Evolutionary conservation across 2,329 filamentous ascomycete genomes (phyloP), one percentile per base, ranked within the genome.

Genomic region (Diaporthe capsici): DNA sequence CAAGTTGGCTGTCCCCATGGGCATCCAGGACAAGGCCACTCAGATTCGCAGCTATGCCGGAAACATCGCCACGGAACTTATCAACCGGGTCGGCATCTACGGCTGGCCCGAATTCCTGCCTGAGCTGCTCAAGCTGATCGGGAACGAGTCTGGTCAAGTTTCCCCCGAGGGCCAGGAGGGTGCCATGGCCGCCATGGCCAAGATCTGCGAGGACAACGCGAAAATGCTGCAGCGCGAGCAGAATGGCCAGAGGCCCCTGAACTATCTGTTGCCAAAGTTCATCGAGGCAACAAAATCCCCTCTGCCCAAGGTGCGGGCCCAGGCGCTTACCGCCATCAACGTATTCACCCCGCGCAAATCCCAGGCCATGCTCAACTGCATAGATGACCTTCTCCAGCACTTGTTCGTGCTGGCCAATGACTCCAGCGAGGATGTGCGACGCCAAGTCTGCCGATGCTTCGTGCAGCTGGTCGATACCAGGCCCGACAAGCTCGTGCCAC

Each of bases 171-270:
- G 93, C 17, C 95, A 98, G 82, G 96, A 99, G 83, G 96, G 96
- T 77, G 96, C 95, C 79, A 98, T 98, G 94, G 92, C 94, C 67
- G 96, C 97, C 65, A 88, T 99, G 84, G 88, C 94, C 83, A 98
- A 98, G 88, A 96, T 99, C 77, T 99, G 97, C 85, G 97, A 99
- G 85, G 97, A 99, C 85, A 98, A 98, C 86, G 93, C 92, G 81
- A 95, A 94, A 82, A 89, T 95, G 76, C 88, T 99, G 72, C 95
- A 98, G 84, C 92, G 93, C 80, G 95, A 98, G 78, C 95, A 98
- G 83, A 92, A 95, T 81, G 95, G 95, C 76, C 93, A 98, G 84
- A 91, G 95, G 74, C 97, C 97, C 2, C 90, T 98, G 76, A 94
- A 94, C 82, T 93, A 95, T 80, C 92, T 99, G 61, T 93, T 98